Evolutionary conservation across 1,284 basidiomycete genomes (phyloP).

Genomic region (Hortiboletus rubellus): DNA sequence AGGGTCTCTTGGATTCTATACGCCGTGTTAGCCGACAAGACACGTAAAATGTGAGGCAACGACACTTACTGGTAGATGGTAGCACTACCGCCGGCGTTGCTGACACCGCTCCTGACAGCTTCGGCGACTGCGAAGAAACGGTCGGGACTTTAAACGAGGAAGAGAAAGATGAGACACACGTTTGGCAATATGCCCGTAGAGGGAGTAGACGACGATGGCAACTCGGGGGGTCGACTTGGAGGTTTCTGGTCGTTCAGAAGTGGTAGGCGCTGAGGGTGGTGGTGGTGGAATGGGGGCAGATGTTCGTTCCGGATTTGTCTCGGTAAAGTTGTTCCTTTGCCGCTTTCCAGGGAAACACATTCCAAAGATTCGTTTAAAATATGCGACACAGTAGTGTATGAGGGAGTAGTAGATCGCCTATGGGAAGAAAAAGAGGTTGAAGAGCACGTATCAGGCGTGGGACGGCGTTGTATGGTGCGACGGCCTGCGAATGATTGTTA

Average conservation of each 20-base stretch:
- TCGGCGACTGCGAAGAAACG: slow-evolving; percentile 66
- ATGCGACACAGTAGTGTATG: slow-evolving; percentile 4
- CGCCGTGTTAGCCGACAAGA: neutral
- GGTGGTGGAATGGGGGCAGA: slow-evolving; percentile 8
- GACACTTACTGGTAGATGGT: slow-evolving; percentile 70
- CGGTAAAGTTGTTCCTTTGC: slow-evolving; percentile 38
- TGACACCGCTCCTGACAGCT: slow-evolving; percentile 71
- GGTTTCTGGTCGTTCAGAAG: neutral
- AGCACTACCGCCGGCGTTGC: slow-evolving; percentile 67
- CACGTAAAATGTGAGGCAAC: neutral
- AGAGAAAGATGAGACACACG: slow-evolving; percentile 43
- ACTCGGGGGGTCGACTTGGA: slow-evolving; percentile 52
- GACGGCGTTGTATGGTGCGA: slow-evolving; percentile 18
- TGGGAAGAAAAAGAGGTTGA: neutral
- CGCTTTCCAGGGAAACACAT: slow-evolving; percentile 48
- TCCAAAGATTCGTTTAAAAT: slow-evolving; percentile 2
- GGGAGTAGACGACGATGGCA: slow-evolving; percentile 81
- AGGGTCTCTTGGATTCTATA: slow-evolving; percentile 83
- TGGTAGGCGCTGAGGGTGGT: neutral
- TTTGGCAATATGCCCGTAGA: slow-evolving; percentile 79
- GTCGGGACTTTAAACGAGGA: neutral
- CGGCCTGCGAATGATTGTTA: neutral
- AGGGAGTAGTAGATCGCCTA: neutral
- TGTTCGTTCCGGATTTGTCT: slow-evolving; percentile 18
- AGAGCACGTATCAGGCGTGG: slow-evolving; percentile 22